Evolutionary conservation across 2,329 filamentous ascomycete genomes (phyloP).

Genomic region (Myriosclerotinia scirpicola): DNA sequence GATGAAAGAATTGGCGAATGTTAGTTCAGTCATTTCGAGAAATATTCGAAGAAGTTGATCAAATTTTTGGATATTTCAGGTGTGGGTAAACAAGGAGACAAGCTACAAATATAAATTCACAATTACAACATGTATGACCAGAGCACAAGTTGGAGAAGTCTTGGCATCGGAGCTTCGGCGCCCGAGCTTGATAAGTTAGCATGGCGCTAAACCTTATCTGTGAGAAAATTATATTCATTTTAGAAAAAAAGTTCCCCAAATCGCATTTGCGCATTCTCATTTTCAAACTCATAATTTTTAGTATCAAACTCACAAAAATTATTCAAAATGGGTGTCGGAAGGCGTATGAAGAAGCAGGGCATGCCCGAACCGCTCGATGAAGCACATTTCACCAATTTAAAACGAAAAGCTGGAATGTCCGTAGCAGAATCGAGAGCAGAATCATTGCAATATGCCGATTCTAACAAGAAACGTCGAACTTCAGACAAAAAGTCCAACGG

Average conservation of each 20-base stretch:
- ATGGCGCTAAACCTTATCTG: conserved; percentile 33
- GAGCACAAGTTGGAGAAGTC: conserved; percentile 5
- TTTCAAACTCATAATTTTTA: conserved; percentile 23
- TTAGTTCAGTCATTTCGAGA: conserved; percentile 71
- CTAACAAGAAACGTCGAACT: conserved; percentile 62
- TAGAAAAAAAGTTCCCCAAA: conserved; percentile 29
- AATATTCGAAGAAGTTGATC: neutral
- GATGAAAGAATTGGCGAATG: conserved; percentile 84
- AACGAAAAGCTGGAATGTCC: conserved; percentile 78
- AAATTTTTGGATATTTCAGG: neutral
- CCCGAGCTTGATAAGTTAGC: conserved; percentile 22
- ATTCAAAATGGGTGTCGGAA: conserved; percentile 77
- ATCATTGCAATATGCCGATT: conserved; percentile 43
- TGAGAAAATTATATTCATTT: conserved; percentile 27
- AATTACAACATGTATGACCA: neutral
- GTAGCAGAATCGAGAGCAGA: conserved; percentile 57
- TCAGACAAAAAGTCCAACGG: conserved; percentile 39
- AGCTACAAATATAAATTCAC: conserved; percentile 4
- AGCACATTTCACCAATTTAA: conserved; percentile 71
- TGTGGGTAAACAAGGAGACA: neutral
- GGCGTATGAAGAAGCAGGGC: conserved; percentile 95
- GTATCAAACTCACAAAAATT: conserved; percentile 11
- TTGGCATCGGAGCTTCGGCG: conserved; percentile 28
- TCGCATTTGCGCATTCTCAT: conserved; percentile 20
- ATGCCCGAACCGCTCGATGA: conserved; percentile 81